These are phyloP conservation scores for Tricholomella constricta DNA, from an alignment of 768 basidiomycete genomes.

Conservation along the genomic window DNA sequence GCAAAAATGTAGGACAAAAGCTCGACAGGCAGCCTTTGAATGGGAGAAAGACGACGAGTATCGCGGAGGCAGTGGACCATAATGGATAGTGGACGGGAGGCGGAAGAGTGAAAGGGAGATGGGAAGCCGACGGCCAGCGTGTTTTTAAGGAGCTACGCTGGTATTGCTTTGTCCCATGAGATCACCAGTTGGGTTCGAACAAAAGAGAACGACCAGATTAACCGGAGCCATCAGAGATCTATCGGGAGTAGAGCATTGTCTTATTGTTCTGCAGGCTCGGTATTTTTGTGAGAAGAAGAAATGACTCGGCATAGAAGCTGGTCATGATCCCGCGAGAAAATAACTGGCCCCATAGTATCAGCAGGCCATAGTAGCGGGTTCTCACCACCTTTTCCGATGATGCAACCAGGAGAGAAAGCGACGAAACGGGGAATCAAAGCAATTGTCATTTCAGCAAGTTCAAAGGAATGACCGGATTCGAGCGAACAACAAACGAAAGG, in stretches of 20 bases:
- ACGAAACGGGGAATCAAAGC: not conserved
- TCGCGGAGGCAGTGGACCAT: slow-evolving; percentile 9
- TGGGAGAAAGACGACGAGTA: slow-evolving; percentile 20
- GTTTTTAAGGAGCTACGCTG: slow-evolving; percentile 31
- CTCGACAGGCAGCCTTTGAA: slow-evolving; percentile 54
- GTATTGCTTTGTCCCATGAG: slow-evolving; percentile 34
- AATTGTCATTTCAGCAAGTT: slow-evolving; percentile 8
- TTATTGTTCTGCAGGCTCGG: slow-evolving; percentile 21
- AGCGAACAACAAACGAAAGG: slow-evolving; percentile 20
- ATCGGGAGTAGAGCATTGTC: slow-evolving; percentile 22
- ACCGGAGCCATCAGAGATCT: slow-evolving; percentile 22
- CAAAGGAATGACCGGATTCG: slow-evolving; percentile 18
- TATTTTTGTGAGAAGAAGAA: slow-evolving; percentile 2
- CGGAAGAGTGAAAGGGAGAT: not conserved
- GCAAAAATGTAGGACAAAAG: slow-evolving; percentile 58
- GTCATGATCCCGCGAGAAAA: slow-evolving; percentile 3
- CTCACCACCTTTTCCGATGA: slow-evolving; percentile 1
- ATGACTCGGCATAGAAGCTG: slow-evolving; percentile 2
- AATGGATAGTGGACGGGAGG: not conserved
- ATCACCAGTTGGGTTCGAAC: slow-evolving; percentile 29
- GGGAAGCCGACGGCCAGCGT: not conserved
- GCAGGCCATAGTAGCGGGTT: not conserved
- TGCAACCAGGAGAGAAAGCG: slow-evolving; percentile 1
- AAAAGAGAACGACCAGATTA: slow-evolving; percentile 33
- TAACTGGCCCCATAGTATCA: slow-evolving; percentile 8